Percentiles rank a stretch among this genome's conserved stretches.
phyloP scores from a whole-genome alignment of 139 green algal genomes.

The Tetratostichococcus sp. region DNA sequence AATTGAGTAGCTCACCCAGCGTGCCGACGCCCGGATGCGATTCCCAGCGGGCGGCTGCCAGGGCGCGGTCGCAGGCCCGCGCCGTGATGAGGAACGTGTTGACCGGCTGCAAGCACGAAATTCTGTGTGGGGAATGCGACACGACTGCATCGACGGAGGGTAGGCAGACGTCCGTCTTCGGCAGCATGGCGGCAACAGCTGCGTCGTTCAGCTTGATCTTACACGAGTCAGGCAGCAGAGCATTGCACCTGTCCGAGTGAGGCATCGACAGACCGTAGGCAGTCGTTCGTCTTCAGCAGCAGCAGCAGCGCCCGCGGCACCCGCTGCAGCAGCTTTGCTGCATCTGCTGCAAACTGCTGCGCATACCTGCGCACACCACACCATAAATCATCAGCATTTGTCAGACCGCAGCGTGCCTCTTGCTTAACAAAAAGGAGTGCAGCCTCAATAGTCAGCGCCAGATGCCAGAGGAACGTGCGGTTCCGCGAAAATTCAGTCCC shows the following conservation, averaged over 20 bases:
- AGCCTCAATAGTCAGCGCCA: too few relatives aligned
- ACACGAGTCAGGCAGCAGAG: too few relatives aligned
- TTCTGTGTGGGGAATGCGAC: too few relatives aligned
- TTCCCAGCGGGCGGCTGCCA: conserved; percentile 34
- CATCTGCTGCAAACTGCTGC: conserved; percentile 62
- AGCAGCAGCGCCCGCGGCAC: conserved; percentile 85
- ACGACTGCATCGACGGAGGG: not conserved
- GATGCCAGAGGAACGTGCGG: too few relatives aligned
- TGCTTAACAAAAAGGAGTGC: too few relatives aligned
- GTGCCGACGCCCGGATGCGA: too few relatives aligned
- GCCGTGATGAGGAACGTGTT: conserved; percentile 88
- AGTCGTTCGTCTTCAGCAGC: conserved; percentile 96
- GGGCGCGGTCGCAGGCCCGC: conserved; percentile 64
- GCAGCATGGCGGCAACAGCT: too few relatives aligned
- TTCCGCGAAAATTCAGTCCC: too few relatives aligned
- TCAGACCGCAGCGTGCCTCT: too few relatives aligned
- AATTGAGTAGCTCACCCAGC: not conserved
- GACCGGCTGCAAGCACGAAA: conserved; percentile 33
- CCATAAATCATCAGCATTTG: too few relatives aligned
- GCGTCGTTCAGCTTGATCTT: too few relatives aligned
- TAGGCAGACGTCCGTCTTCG: too few relatives aligned
- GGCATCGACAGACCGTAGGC: conserved; percentile 72
- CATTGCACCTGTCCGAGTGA: conserved; percentile 40
- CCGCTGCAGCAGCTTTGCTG: conserved; percentile 67
- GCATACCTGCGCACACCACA: conserved; percentile 53